Evolutionary conservation across 139 green algal species (phyloP), one percentile per base, ranked within the genome.

Genomic region (Eudorina sp.): DNA sequence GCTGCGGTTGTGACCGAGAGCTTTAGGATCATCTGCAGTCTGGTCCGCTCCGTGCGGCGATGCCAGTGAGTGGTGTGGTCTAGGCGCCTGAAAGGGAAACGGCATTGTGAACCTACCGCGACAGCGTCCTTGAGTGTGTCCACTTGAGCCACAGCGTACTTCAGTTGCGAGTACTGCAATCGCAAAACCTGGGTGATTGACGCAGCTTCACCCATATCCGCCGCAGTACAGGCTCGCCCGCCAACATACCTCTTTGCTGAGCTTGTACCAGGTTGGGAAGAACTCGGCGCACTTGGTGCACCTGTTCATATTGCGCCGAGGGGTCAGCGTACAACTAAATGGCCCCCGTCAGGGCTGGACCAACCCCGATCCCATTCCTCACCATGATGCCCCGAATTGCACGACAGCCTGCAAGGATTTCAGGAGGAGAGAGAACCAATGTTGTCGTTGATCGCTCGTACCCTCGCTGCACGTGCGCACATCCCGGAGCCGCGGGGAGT

Each of bases 131-230:
- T 79, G 87, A 97, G 93, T 41, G 91, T 94, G 76, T 97, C 94
- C 31, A 96, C 94, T 70, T 97, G 95, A 0, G 95, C 95, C 13
- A 97, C 93, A 0, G 92, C 95, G 81, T 96, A 97, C 64, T 90
- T 91, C 38, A 94, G 60, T 36, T 90, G 45, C 0, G 83, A 79
- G 81, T 91, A 96, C 88, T 95, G 93, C 76, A 41, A 76, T 25
- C 11, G 64, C 29, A 43, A 43, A 40, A 38, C 13, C n/a, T n/a
- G n/a, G n/a, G n/a, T n/a, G n/a, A n/a, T n/a, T n/a, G n/a, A n/a
- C n/a, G n/a, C n/a, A n/a, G n/a, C n/a, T n/a, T n/a, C n/a, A n/a
- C n/a, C n/a, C n/a, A n/a, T n/a, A n/a, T n/a, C n/a, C n/a, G n/a
- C n/a, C n/a, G n/a, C n/a, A n/a, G n/a, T n/a, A n/a, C n/a, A n/a